Conservation (phyloP, 768 basidiomycete species). For the Russula brevipes region DNA sequence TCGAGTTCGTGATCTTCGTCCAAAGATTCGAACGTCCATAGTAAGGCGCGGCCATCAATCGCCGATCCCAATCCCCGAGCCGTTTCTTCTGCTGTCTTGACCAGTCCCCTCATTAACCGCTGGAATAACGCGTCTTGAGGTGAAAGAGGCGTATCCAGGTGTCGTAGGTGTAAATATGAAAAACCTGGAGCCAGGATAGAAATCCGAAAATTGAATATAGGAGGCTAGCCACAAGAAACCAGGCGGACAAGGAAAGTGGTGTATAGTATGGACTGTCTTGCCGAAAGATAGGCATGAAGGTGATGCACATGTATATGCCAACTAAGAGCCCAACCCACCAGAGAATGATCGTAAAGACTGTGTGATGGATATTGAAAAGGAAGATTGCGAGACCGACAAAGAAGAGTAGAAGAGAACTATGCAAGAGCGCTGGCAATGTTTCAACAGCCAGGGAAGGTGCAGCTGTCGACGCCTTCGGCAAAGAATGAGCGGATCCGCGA, state of each 20-base stretch:
- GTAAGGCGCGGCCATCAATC: conserved; percentile 5
- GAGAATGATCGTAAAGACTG: not conserved
- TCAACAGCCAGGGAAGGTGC: not conserved
- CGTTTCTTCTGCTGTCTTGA: conserved; percentile 3
- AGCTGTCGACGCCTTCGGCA: conserved; percentile 2
- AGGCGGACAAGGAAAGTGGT: conserved; percentile 8
- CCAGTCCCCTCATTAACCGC: not conserved
- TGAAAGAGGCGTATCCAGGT: not conserved
- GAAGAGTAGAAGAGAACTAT: conserved; percentile 9
- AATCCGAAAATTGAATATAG: not conserved
- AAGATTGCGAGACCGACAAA: conserved; percentile 8
- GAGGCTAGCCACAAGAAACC: not conserved
- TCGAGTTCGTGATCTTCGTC: conserved; percentile 12
- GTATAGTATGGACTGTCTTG: not conserved
- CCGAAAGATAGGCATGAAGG: conserved; percentile 1
- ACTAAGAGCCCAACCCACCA: not conserved
- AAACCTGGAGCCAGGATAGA: not conserved
- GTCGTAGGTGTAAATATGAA: not conserved
- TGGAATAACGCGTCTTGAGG: not conserved
- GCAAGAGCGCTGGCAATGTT: conserved; percentile 2
- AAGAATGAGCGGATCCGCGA: conserved; percentile 6
- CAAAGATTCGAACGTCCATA: conserved; percentile 14
- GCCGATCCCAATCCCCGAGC: not conserved
- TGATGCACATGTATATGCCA: not conserved
- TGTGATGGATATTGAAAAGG: conserved; percentile 8